These are phyloP conservation scores for Lithocarpus polystachyus DNA, from an alignment of 306 rosid genomes.

Conservation along the genomic window DNA sequence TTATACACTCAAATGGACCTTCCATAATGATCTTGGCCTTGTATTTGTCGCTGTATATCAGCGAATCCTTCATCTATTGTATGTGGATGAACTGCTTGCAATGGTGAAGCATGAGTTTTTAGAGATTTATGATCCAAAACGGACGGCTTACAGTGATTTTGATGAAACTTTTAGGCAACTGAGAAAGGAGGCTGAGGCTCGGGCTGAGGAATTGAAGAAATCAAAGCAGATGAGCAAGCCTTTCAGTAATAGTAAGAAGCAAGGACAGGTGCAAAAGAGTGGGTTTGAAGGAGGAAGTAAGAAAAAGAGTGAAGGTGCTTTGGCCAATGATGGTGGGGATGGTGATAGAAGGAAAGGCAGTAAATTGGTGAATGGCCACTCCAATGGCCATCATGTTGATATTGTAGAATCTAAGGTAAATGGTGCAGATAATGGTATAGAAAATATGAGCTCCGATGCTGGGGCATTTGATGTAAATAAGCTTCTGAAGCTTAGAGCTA, in stretches of 20 bases:
- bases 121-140: slow-evolving; percentile 61
- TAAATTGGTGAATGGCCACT: slow-evolving; percentile 59
- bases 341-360: slow-evolving; percentile 38
- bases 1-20: slow-evolving; percentile 91
- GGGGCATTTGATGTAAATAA: slow-evolving; percentile 98
- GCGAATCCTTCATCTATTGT: slow-evolving; percentile 75
- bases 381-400: slow-evolving; percentile 51
- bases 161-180: slow-evolving; percentile 83
- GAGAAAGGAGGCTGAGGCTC: slow-evolving; percentile 82
- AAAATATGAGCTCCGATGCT: slow-evolving; percentile 60
- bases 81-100: slow-evolving; percentile 79
- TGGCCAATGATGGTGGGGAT: slow-evolving; percentile 49
- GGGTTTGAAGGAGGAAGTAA: slow-evolving; percentile 58
- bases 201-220: slow-evolving; percentile 76
- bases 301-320: slow-evolving; percentile 46
- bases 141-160: slow-evolving; percentile 59
- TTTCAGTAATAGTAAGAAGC: slow-evolving; percentile 52
- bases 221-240: slow-evolving; percentile 57
- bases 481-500: slow-evolving; percentile 77
- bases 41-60: slow-evolving; percentile 93
- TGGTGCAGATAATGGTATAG: slow-evolving; percentile 56
- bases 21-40: slow-evolving; percentile 85
- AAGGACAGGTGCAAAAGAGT: slow-evolving; percentile 57
- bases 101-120: slow-evolving; percentile 76
- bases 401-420: slow-evolving; percentile 47